Evolutionary conservation across 768 basidiomycete species (phyloP).

Genomic region (Suillus variegatus): DNA sequence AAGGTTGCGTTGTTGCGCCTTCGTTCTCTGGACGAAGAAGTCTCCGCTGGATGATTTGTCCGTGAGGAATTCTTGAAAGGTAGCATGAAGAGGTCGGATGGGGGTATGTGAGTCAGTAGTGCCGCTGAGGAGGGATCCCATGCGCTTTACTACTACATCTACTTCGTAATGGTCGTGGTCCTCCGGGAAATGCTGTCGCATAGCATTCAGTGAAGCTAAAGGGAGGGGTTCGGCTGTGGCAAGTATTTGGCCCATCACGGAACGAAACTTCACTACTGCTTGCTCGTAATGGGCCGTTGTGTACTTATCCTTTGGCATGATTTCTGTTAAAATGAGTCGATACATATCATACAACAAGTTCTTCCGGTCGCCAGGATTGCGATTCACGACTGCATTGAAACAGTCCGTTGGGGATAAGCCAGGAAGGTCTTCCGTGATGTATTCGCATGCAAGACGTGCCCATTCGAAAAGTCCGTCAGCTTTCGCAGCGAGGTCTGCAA

Average conservation of each 20-base stretch:
- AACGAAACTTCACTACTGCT: not conserved
- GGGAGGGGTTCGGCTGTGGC: not conserved
- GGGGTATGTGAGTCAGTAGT: not conserved
- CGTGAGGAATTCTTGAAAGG: conserved; percentile 28
- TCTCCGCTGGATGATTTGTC: conserved; percentile 14
- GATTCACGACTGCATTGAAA: not conserved
- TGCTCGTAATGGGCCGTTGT: not conserved
- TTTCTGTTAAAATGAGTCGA: not conserved
- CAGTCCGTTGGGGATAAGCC: not conserved
- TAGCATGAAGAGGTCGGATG: conserved; percentile 24
- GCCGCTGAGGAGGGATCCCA: conserved; percentile 12
- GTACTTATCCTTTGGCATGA: not conserved
- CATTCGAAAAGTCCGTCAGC: conserved; percentile 9
- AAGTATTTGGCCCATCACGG: conserved; percentile 8
- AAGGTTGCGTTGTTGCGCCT: not conserved
- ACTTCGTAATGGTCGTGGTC: too few relatives aligned
- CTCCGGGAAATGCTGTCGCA: not conserved
- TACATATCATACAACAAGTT: conserved; percentile 5
- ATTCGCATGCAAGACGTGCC: conserved; percentile 12
- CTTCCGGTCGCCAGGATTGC: not conserved
- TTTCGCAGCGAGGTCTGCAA: not conserved
- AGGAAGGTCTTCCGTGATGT: not conserved
- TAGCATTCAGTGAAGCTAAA: not conserved
- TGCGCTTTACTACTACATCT: not conserved
- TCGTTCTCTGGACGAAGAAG: conserved; percentile 14